phyloP scores from a whole-genome alignment of 2,329 filamentous ascomycete genomes.

The Talaromyces funiculosus region DNA sequence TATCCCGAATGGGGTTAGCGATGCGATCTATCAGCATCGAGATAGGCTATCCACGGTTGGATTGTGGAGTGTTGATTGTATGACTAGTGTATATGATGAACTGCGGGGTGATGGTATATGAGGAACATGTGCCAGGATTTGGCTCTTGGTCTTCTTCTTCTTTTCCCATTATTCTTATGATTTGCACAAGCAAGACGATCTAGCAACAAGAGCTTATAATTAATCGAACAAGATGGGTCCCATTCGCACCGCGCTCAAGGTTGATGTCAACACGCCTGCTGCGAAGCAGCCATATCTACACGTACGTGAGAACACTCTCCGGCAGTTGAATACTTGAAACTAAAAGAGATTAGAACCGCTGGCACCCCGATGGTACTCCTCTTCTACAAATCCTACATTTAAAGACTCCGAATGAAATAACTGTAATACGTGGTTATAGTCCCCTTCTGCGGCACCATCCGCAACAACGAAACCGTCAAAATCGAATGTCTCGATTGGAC shows the following conservation, averaged over 20 bases:
- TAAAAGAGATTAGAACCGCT: slow-evolving; percentile 62
- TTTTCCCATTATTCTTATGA: too few relatives aligned
- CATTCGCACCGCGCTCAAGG: slow-evolving; percentile 67
- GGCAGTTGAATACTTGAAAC: not conserved
- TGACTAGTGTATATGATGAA: not conserved
- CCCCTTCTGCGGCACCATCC: slow-evolving; percentile 65
- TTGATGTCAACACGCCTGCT: slow-evolving; percentile 67
- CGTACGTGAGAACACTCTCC: slow-evolving; percentile 47
- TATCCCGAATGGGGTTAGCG: not conserved
- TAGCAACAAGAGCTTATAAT: not conserved
- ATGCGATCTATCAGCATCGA: not conserved
- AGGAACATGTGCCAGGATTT: not conserved
- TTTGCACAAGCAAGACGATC: not conserved
- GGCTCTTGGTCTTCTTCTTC: not conserved
- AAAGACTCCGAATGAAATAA: not conserved
- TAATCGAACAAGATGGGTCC: slow-evolving; percentile 28
- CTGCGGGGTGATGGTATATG: not conserved
- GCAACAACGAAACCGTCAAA: slow-evolving; percentile 81
- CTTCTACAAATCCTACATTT: not conserved
- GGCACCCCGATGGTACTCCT: slow-evolving; percentile 77
- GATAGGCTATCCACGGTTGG: not conserved
- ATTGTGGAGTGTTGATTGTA: not conserved
- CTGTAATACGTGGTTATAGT: slow-evolving; percentile 53
- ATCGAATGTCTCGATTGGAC: slow-evolving; percentile 87
- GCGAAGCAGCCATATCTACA: slow-evolving; percentile 65